Base-by-base conservation (phyloP, 2,329 filamentous ascomycete species). In the Hymenoscyphus linearis region DNA sequence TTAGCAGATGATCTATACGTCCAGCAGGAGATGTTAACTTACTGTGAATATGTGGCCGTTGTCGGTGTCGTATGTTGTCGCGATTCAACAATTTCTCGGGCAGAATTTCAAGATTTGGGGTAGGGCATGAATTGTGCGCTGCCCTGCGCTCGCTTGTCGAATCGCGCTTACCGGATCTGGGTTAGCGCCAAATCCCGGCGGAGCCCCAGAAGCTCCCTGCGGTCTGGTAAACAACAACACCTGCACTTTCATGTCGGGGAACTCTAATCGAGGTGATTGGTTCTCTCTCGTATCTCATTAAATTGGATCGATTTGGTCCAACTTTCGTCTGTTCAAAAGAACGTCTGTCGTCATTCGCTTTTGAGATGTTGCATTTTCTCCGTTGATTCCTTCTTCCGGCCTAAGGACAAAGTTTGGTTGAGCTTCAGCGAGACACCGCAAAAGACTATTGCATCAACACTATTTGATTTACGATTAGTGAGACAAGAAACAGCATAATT, bases 31-130 rank as follows among this genome's bases (percentile, higher is more conserved):
- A 36, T 60, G 34, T 26, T 57, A 60, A 69, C 77, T 78, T 74
- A 84, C 81, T 79, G 79, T 84, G 77, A 77, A 67, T 64, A 64
- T 61, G 60, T 72, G 71, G 68, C 67, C 69, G 70, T 76, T 77
- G 77, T 76, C 79, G 77, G 77, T 77, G 78, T 78, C 75, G 75
- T 75, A 73, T 60, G 68, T 66, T 71, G 67, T 68, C 69, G 64
- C 63, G 63, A 64, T 58, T 66, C 62, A 54, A 58, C 55, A 62
- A 61, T 61, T 31, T 62, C 58, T 56, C 53, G 57, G 47, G 31
- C 54, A 67, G 44, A 62, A 57, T 63, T 53, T 66, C 59, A 64
- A 60, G 52, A 64, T 58, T 58, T 65, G 62, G 62, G 52, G 59
- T 64, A 67, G 63, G 67, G 64, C 62, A 64, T 58, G 18, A 44